Evolutionary conservation across 164 flowering plant genomes (phyloP).

Genomic region (Annona cherimola): DNA sequence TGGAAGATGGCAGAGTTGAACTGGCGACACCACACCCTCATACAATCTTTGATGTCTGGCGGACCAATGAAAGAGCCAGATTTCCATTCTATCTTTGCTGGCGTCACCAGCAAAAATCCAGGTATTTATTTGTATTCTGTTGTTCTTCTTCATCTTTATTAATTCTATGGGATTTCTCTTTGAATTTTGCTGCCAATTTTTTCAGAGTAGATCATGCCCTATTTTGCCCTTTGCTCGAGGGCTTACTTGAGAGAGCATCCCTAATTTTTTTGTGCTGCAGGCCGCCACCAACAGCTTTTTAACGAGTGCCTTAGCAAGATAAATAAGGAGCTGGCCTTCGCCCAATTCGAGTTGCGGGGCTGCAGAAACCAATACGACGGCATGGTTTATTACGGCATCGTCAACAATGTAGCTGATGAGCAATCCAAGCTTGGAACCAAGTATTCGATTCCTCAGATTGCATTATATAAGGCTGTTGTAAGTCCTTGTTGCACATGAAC

Average conservation of each 20-base stretch:
- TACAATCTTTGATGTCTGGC: slow-evolving; percentile 75
- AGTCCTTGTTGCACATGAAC: slow-evolving; percentile 20
- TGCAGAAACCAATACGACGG: slow-evolving; percentile 86
- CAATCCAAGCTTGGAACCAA: slow-evolving; percentile 86
- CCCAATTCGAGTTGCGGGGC: slow-evolving; percentile 80
- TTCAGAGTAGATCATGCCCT: neutral
- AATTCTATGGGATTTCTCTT: neutral
- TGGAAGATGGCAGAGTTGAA: slow-evolving; percentile 44
- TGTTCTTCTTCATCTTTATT: neutral
- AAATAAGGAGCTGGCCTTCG: slow-evolving; percentile 70
- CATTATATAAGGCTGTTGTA: slow-evolving; percentile 78
- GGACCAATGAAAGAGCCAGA: slow-evolving; percentile 72
- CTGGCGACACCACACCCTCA: slow-evolving; percentile 75
- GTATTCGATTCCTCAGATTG: slow-evolving; percentile 80
- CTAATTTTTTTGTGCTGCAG: slow-evolving; percentile 26
- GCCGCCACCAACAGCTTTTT: slow-evolving; percentile 34
- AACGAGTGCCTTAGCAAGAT: slow-evolving; percentile 60
- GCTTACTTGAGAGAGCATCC: neutral
- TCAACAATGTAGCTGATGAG: slow-evolving; percentile 87
- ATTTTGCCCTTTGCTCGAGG: neutral
- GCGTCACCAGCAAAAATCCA: slow-evolving; percentile 53
- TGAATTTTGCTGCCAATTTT: neutral
- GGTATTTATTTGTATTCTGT: slow-evolving; percentile 25
- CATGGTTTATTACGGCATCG: slow-evolving; percentile 68
- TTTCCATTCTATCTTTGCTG: slow-evolving; percentile 50